Evolutionary conservation across 2,329 filamentous ascomycete genomes (phyloP), one percentile per base, ranked within the genome.

Genomic region (Neurospora sp.): DNA sequence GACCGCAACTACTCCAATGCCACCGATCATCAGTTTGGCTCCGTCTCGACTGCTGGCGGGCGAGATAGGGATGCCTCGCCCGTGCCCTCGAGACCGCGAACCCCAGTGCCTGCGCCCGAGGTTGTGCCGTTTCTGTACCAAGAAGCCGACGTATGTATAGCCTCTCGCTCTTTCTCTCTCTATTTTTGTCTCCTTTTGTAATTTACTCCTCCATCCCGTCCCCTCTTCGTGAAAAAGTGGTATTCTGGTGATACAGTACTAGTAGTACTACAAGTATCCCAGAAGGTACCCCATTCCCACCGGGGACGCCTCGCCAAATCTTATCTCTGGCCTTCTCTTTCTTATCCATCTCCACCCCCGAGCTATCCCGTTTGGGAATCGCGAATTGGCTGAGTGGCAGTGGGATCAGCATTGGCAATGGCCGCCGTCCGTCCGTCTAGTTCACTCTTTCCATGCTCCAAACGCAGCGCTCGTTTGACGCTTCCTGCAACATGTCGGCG

Each of bases 101-200:
- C 92, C n/a, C 93, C 94, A 12, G 85, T 93, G 68, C 92, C 92
- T 57, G 92, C 92, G 12, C 96, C 92, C 77, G 95, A 98, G 80
- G 93, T 99, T 70, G 96, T 97, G 46, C 96, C 96, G n/a, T 99
- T 97, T 86, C 86, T 97, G 72, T 98, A 96, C 78, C 96, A 98
- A 80, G 92, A 96, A 78, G 87, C 87, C 74, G 88, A 92, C 82
- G 90, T 92, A 80, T 83, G 89, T 85, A 40, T 66, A 70, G 19
- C 46, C 67, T 33, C 38, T 33, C 67, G 41, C 43, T 68, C 74
- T 57, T 67, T 69, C 67, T 68, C 46, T 65, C 28, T 33, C 70
- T 67, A 41, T 43, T 66, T 66, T 70, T 69, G 70, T 70, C 70
- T 72, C 72, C 72, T 68, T 71, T 77, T 74, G 69, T 70, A 38